These are phyloP conservation scores for Aspergillus pseudonomiae DNA, from an alignment of 2,329 filamentous ascomycete genomes.

Conservation along the genomic window DNA sequence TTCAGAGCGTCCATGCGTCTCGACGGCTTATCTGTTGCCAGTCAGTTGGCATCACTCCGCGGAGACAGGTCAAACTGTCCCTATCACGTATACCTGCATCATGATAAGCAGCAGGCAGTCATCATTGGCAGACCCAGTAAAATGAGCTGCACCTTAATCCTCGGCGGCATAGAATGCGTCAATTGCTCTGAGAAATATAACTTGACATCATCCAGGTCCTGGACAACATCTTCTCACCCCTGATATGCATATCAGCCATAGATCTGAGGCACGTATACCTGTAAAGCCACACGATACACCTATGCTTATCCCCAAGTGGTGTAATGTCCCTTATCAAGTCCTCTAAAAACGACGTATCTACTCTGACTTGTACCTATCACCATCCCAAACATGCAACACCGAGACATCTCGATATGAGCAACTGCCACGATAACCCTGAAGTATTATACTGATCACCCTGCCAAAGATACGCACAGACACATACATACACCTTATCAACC, in stretches of 20 bases:
- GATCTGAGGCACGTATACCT: not conserved
- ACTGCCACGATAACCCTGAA: not conserved
- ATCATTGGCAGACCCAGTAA: not conserved
- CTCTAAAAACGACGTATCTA: not conserved
- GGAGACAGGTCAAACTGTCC: not conserved
- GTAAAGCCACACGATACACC: too few species aligned
- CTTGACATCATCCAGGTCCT: not conserved
- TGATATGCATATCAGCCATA: not conserved
- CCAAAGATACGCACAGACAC: not conserved
- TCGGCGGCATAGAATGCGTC: not conserved
- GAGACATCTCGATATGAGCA: not conserved
- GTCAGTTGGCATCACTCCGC: not conserved
- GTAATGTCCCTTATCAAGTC: not conserved
- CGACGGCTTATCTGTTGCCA: not conserved
- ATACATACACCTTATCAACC: not conserved
- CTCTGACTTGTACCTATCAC: not conserved
- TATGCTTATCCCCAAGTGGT: too few species aligned
- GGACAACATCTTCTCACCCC: not conserved
- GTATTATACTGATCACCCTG: too few species aligned
- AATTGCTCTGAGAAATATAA: too few species aligned
- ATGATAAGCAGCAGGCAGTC: conserved; percentile 3
- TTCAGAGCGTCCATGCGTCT: not conserved
- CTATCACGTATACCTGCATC: not conserved
- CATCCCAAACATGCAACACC: not conserved
- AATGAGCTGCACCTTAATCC: not conserved